phyloP scores from a whole-genome alignment of 2,329 filamentous ascomycete genomes.

The Ceratocystis colombiana region DNA sequence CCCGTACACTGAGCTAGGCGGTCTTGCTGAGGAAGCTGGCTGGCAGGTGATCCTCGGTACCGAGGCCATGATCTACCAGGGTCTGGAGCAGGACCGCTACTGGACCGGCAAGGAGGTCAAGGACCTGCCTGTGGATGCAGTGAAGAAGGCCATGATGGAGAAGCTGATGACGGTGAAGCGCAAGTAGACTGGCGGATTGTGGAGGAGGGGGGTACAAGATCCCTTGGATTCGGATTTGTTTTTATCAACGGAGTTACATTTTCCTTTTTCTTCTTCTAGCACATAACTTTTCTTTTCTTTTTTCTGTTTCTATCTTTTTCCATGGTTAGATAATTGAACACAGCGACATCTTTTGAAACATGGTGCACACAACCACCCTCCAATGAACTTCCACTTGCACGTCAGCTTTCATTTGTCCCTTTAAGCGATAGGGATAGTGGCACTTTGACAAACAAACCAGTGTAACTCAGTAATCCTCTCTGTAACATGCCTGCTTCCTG shows the following conservation, averaged over 20 bases:
- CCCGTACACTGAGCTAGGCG: slow-evolving; percentile 57
- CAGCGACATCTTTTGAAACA: slow-evolving; percentile 6
- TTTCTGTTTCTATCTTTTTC: background rate
- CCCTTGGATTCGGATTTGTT: background rate
- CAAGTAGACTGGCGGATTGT: background rate
- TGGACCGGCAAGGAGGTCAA: slow-evolving; percentile 55
- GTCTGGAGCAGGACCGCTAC: slow-evolving; percentile 54
- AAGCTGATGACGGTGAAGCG: slow-evolving; percentile 20
- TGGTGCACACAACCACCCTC: background rate
- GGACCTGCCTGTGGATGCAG: slow-evolving; percentile 50
- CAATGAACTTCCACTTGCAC: background rate
- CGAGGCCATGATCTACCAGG: slow-evolving; percentile 68
- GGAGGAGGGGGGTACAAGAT: background rate
- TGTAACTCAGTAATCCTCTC: background rate
- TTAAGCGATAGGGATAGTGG: background rate
- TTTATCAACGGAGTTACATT: background rate
- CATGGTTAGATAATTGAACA: slow-evolving; percentile 8
- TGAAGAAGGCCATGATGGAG: slow-evolving; percentile 40
- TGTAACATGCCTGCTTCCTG: background rate
- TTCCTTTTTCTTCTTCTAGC: background rate
- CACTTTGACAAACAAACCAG: background rate
- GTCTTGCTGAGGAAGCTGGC: slow-evolving; percentile 48
- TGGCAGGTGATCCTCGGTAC: slow-evolving; percentile 70
- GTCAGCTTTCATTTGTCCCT: background rate
- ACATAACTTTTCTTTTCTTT: background rate